These are phyloP conservation scores for Yarrowia hollandica DNA, from an alignment of 805 yeast species.

Conservation along the genomic window DNA sequence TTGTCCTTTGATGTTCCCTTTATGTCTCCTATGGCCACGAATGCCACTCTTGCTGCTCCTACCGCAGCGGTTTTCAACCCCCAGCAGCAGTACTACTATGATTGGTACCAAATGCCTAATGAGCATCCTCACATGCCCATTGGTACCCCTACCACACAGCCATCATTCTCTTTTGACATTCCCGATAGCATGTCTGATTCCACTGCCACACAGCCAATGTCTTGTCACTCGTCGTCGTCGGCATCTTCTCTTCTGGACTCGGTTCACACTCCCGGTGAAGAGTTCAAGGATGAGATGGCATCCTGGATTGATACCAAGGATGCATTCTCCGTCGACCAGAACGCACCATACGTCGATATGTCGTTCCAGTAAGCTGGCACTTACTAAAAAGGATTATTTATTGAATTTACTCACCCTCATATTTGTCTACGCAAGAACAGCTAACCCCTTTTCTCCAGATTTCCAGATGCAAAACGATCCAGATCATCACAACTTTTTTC, in stretches of 20 bases:
- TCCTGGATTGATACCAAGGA: constrained; percentile 27
- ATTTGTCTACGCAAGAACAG: neutral
- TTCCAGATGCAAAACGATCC: too few relatives aligned
- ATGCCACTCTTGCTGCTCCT: neutral
- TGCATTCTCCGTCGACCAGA: constrained; percentile 3
- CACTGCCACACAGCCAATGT: constrained; percentile 7
- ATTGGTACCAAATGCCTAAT: constrained; percentile 14
- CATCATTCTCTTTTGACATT: neutral
- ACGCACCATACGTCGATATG: constrained; percentile 10
- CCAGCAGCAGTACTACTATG: constrained; percentile 20
- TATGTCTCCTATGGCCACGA: constrained; percentile 5
- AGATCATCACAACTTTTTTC: neutral
- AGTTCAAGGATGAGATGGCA: constrained; percentile 28
- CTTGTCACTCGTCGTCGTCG: constrained; percentile 7
- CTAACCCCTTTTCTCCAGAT: constrained; percentile 14
- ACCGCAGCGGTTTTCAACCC: neutral
- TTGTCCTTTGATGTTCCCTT: constrained; percentile 18
- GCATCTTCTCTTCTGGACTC: constrained; percentile 25
- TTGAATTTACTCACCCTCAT: constrained; percentile 27
- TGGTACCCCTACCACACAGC: constrained; percentile 15
- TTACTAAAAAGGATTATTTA: constrained; percentile 1
- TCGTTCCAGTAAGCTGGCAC: constrained; percentile 24
- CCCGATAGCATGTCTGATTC: constrained; percentile 21
- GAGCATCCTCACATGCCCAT: constrained; percentile 11
- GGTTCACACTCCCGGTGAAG: constrained; percentile 22